Evolutionary conservation across 2,329 filamentous ascomycete genomes (phyloP).

Genomic region (Fusarium domesticum): DNA sequence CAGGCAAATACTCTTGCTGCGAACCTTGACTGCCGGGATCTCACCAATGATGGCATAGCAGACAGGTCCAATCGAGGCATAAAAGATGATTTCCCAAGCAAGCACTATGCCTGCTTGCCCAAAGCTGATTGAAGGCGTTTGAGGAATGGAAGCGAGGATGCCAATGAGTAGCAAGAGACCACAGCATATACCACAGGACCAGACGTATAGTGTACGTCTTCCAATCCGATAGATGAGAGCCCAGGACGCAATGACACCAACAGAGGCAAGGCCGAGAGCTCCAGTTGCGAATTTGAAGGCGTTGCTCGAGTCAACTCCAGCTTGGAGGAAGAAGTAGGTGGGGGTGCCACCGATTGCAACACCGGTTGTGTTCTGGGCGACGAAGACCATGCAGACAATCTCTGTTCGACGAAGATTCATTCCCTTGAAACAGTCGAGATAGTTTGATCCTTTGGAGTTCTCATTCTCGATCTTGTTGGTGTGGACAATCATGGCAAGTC

Average conservation of each 20-base stretch:
- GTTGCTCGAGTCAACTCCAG: conserved; percentile 6
- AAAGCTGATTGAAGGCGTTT: conserved; percentile 24
- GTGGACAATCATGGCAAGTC: conserved; percentile 41
- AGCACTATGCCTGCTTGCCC: conserved; percentile 37
- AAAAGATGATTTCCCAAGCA: conserved; percentile 41
- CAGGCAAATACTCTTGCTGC: conserved; percentile 39
- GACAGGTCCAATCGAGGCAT: conserved; percentile 40
- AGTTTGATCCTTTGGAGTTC: conserved; percentile 40
- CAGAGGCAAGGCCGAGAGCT: conserved; percentile 17
- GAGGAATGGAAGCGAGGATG: conserved; percentile 2
- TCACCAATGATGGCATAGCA: conserved; percentile 41
- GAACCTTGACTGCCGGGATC: conserved; percentile 36
- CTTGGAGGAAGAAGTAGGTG: conserved; percentile 5
- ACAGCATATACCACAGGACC: conserved; percentile 9
- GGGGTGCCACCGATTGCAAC: conserved; percentile 3
- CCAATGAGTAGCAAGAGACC: conserved; percentile 8
- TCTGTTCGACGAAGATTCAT: conserved; percentile 45
- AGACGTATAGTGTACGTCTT: conserved; percentile 16
- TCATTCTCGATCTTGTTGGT: conserved; percentile 36
- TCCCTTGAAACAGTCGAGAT: conserved; percentile 48
- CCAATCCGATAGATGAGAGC: conserved; percentile 15
- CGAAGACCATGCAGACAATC: conserved; percentile 35
- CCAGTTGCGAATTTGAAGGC: conserved; percentile 19
- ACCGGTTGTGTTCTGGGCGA: conserved; percentile 2
- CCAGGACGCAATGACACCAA: conserved; percentile 18